Evolutionary conservation across 306 rosid species (phyloP).

Genomic region (Rosa multiflora): DNA sequence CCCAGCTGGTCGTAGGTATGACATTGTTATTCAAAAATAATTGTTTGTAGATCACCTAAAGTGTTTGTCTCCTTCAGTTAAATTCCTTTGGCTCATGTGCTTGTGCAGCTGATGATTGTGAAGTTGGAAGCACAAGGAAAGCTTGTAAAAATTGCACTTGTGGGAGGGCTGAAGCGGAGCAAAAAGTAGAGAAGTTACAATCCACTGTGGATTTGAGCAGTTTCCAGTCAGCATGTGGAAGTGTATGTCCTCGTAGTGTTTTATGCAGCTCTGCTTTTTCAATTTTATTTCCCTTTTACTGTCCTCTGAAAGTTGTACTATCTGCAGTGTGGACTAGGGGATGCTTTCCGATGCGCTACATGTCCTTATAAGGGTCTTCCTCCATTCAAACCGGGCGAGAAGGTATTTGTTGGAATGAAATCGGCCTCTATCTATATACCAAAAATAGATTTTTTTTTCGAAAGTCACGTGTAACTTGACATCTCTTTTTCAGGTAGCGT

Average conservation of each 20-base stretch:
- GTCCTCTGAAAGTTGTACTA: constrained; percentile 33
- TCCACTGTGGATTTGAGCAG: constrained; percentile 67
- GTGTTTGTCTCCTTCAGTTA: not conserved
- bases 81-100: not conserved
- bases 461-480: not conserved
- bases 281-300: not conserved
- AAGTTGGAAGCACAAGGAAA: constrained; percentile 79
- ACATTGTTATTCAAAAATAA: not conserved
- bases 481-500: constrained; percentile 53
- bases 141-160: constrained; percentile 94
- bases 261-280: not conserved
- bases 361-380: constrained; percentile 99
- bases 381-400: constrained; percentile 86
- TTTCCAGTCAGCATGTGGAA: constrained; percentile 96
- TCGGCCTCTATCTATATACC: not conserved
- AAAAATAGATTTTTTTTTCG: not conserved
- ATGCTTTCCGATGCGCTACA: constrained; percentile 90
- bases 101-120: constrained; percentile 72
- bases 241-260: constrained; percentile 39
- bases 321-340: constrained; percentile 95
- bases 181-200: constrained; percentile 72
- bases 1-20: constrained; percentile 59
- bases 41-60: not conserved
- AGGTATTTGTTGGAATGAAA: constrained; percentile 46
- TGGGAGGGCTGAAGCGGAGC: constrained; percentile 93